Percentiles rank a stretch among this genome's conserved stretches.
These are phyloP conservation scores for Durusdinium trenchii DNA, from an alignment of 73 alveolate genomes.

Conservation along the genomic window DNA sequence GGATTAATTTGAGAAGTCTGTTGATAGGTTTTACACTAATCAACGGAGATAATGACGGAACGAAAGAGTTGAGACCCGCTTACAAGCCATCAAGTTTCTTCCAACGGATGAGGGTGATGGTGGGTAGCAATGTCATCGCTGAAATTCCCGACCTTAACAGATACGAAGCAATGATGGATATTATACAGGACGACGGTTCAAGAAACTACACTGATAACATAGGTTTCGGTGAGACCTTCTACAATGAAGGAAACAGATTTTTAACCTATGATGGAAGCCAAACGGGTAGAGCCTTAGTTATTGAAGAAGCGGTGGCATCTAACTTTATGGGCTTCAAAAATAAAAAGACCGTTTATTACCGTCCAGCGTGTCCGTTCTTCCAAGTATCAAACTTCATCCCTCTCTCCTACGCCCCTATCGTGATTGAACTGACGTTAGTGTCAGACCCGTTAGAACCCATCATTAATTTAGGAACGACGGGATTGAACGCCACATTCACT, in stretches of 20 bases:
- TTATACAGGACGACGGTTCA: slow-evolving; percentile 35
- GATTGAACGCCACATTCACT: too few species aligned
- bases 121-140: slow-evolving; percentile 9
- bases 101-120: slow-evolving; percentile 76
- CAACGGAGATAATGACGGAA: slow-evolving; percentile 53
- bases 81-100: slow-evolving; percentile 35
- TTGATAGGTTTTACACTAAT: slow-evolving; percentile 38
- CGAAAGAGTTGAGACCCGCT: slow-evolving; percentile 46
- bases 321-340: slow-evolving; percentile 15
- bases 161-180: slow-evolving; percentile 56
- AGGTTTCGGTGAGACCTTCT: slow-evolving; percentile 63
- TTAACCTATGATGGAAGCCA: neutral
- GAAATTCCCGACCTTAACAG: slow-evolving; percentile 53
- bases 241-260: slow-evolving; percentile 50
- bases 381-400: slow-evolving; percentile 41
- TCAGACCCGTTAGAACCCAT: slow-evolving; percentile 1
- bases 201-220: slow-evolving; percentile 54
- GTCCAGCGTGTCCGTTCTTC: slow-evolving; percentile 46
- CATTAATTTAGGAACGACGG: neutral
- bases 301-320: neutral
- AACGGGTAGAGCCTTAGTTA: neutral
- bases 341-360: slow-evolving; percentile 58
- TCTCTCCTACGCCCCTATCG: slow-evolving; percentile 19
- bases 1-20: slow-evolving; percentile 36
- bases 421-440: slow-evolving; percentile 32